phyloP scores from a whole-genome alignment of 1,284 basidiomycete species.

The Cryptococcus floricola region DNA sequence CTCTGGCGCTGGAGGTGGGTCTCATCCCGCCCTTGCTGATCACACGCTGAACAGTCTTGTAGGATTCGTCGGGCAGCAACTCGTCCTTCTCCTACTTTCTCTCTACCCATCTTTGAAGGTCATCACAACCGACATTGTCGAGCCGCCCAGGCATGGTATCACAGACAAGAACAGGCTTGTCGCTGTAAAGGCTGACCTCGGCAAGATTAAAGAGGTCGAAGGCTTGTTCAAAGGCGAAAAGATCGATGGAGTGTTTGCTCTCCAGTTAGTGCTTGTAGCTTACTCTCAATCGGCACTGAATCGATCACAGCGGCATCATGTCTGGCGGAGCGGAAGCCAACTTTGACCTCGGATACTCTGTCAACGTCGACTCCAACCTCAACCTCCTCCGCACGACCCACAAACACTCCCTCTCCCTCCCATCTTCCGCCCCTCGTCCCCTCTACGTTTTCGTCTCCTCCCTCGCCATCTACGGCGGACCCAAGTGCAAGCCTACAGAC shows the following conservation, averaged over 20 bases:
- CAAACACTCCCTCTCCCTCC: constrained; percentile 39
- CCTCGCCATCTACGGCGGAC: constrained; percentile 63
- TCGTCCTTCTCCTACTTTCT: constrained; percentile 51
- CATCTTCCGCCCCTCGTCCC: constrained; percentile 37
- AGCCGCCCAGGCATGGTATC: constrained; percentile 52
- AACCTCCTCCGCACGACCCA: constrained; percentile 55
- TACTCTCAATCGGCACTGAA: background rate
- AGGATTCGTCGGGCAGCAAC: constrained; percentile 49
- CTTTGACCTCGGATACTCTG: constrained; percentile 58
- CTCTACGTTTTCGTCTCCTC: constrained; percentile 63
- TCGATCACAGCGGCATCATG: constrained; percentile 56
- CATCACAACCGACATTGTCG: constrained; percentile 58
- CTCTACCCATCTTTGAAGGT: constrained; percentile 52
- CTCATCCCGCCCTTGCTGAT: background rate
- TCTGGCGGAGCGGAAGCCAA: constrained; percentile 64
- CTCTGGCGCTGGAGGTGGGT: constrained; percentile 57
- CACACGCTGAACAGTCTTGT: background rate
- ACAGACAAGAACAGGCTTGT: constrained; percentile 42
- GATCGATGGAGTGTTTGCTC: constrained; percentile 45
- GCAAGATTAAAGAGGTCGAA: constrained; percentile 51
- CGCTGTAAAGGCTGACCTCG: constrained; percentile 56
- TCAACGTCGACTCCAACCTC: constrained; percentile 62
- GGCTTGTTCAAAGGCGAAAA: constrained; percentile 47
- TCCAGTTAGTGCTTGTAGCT: constrained; percentile 35
- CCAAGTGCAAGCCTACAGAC: constrained; percentile 51